Conservation (phyloP, 164 flowering plant species). For the Aristolochia fimbriata region DNA sequence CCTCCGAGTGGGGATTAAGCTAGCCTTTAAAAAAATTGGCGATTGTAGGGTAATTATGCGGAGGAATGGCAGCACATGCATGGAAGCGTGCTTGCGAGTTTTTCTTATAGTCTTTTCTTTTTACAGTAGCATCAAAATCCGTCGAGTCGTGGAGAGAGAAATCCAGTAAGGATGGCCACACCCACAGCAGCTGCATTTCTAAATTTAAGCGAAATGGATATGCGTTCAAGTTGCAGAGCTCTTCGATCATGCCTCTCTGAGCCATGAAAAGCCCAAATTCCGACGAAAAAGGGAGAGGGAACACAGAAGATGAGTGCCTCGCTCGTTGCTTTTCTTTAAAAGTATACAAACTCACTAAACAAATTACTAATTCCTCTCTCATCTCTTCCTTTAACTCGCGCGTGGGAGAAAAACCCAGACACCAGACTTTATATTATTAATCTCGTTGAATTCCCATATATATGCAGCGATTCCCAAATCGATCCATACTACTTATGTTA, state of each 20-base stretch:
- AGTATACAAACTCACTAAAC: conserved; percentile 14
- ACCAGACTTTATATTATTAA: no score
- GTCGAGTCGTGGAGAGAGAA: no score
- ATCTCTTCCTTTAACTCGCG: not conserved
- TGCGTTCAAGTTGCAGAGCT: conserved; percentile 3
- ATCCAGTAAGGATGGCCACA: no score
- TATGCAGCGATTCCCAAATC: no score
- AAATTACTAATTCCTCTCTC: conserved; percentile 23
- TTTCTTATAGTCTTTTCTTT: no score
- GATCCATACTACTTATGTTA: no score
- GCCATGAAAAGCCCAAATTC: conserved; percentile 23
- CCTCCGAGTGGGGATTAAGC: not conserved
- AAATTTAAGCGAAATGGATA: conserved; percentile 24
- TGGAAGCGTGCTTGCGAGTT: not conserved
- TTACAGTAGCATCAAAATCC: no score
- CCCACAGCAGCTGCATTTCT: conserved; percentile 10
- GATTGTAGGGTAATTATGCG: conserved; percentile 1
- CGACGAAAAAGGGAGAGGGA: conserved; percentile 29
- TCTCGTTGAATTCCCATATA: no score
- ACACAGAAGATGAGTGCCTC: conserved; percentile 24
- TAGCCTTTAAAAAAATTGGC: not conserved
- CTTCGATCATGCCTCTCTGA: conserved; percentile 8
- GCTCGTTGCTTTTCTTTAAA: conserved; percentile 24
- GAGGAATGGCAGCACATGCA: conserved; percentile 4
- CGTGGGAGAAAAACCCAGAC: no score